Conservation (phyloP, 2,329 filamentous ascomycete species). For the Phaeophleospora eucalypticola region DNA sequence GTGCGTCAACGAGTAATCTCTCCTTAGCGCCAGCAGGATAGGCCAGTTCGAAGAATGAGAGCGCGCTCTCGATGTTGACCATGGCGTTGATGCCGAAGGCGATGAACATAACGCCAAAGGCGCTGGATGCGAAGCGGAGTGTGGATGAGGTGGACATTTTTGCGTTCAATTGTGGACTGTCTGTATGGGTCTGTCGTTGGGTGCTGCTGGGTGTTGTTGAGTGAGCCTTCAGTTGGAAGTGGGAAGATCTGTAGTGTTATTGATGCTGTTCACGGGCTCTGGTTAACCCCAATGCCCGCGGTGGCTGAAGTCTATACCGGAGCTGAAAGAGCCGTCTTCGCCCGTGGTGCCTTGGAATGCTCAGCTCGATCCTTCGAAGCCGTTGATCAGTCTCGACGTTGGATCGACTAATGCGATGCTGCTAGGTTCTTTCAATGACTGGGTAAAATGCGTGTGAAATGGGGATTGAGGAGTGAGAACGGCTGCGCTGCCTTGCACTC, state of each 20-base stretch:
- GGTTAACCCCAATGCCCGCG: background rate
- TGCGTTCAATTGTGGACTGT: background rate
- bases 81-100: constrained; percentile 41
- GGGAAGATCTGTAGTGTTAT: too few species aligned
- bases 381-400: too few species aligned
- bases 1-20: constrained; percentile 38
- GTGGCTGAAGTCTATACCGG: background rate
- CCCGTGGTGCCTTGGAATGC: too few species aligned
- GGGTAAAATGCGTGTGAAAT: too few species aligned
- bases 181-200: too few species aligned
- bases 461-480: too few species aligned
- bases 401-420: too few species aligned
- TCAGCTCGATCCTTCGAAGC: too few species aligned
- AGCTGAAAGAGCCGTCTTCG: background rate
- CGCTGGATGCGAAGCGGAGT: constrained; percentile 3
- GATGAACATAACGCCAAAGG: constrained; percentile 31
- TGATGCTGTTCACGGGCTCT: background rate
- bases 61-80: constrained; percentile 34
- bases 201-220: too few species aligned
- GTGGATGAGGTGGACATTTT: constrained; percentile 6
- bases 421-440: too few species aligned
- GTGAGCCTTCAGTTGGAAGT: too few species aligned
- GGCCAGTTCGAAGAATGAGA: constrained; percentile 38
- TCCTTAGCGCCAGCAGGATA: constrained; percentile 32
- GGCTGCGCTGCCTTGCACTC: too few species aligned